phyloP scores from a whole-genome alignment of 2,329 filamentous ascomycete species.

The Orbilia oligospora region DNA sequence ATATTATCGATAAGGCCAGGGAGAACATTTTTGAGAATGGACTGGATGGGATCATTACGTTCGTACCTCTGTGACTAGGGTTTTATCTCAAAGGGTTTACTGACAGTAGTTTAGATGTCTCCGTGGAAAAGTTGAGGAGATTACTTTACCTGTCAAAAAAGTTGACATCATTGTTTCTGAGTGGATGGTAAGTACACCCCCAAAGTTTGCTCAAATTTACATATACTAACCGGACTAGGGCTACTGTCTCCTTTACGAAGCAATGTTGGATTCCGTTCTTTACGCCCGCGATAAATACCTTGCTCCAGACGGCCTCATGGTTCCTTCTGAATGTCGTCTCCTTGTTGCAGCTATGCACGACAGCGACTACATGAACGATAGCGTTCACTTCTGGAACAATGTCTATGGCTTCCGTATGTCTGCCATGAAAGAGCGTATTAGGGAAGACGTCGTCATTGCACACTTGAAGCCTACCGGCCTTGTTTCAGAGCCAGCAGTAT shows the following conservation, averaged over 20 bases:
- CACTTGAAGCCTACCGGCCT: constrained; percentile 76
- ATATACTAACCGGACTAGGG: constrained; percentile 68
- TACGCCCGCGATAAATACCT: constrained; percentile 91
- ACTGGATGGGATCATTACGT: constrained; percentile 79
- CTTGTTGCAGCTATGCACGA: constrained; percentile 86
- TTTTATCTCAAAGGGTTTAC: constrained; percentile 9
- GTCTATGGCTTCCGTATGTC: constrained; percentile 97
- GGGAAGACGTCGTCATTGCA: constrained; percentile 85
- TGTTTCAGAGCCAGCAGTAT: constrained; percentile 75
- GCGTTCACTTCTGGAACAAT: constrained; percentile 87
- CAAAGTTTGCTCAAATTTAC: not conserved
- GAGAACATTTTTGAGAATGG: constrained; percentile 88
- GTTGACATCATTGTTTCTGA: constrained; percentile 97
- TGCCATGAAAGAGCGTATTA: constrained; percentile 86
- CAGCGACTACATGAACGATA: constrained; percentile 81
- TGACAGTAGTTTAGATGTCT: constrained; percentile 71
- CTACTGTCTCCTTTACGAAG: constrained; percentile 92
- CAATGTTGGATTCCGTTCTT: constrained; percentile 93
- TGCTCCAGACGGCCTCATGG: constrained; percentile 82
- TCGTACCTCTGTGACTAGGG: constrained; percentile 59
- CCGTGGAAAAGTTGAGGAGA: constrained; percentile 89
- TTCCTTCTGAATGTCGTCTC: constrained; percentile 86
- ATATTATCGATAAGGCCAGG: constrained; percentile 87
- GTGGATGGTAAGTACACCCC: constrained; percentile 80
- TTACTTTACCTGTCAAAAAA: constrained; percentile 80